Evolutionary conservation across 1,284 basidiomycete genomes (phyloP).

Genomic region (Ustilago xerochloae): DNA sequence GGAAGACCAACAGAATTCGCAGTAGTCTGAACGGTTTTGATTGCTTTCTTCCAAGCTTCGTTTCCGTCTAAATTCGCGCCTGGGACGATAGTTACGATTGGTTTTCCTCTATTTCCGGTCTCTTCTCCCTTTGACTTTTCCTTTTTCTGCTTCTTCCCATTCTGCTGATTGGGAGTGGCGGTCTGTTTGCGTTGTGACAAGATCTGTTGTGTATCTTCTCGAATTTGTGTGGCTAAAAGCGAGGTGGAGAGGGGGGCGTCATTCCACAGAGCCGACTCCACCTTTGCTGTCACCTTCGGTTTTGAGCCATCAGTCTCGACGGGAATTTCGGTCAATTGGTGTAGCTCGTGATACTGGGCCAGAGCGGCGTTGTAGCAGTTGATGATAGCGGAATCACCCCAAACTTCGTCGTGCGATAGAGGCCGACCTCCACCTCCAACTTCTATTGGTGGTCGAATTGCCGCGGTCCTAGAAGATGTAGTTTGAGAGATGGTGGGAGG

Average conservation of each 20-base stretch:
- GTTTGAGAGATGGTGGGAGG: background rate
- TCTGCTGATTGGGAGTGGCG: background rate
- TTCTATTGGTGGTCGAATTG: slow-evolving; percentile 14
- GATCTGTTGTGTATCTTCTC: slow-evolving; percentile 19
- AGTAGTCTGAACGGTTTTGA: slow-evolving; percentile 29
- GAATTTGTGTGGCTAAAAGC: slow-evolving; percentile 23
- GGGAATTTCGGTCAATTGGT: background rate
- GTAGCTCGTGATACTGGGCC: slow-evolving; percentile 10
- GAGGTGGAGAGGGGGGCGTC: slow-evolving; percentile 20
- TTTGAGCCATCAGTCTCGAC: too few relatives aligned
- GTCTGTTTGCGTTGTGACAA: background rate
- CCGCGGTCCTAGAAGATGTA: background rate
- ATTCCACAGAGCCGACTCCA: slow-evolving; percentile 20
- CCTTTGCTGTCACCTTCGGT: too few relatives aligned
- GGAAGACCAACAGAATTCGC: slow-evolving; percentile 16
- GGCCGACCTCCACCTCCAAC: slow-evolving; percentile 36
- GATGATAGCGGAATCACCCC: background rate
- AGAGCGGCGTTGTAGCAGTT: slow-evolving; percentile 16
- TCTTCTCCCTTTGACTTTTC: background rate
- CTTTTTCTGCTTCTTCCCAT: background rate
- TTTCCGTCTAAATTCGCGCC: slow-evolving; percentile 23
- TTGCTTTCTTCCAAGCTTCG: slow-evolving; percentile 26
- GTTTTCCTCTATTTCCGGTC: slow-evolving; percentile 4
- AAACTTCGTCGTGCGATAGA: slow-evolving; percentile 30
- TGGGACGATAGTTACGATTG: slow-evolving; percentile 14